A percentile compares a stretch with the other conserved stretches of the same genome.
Evolutionary conservation across 305 asterid species (phyloP).

Genomic region (Lippia alba): DNA sequence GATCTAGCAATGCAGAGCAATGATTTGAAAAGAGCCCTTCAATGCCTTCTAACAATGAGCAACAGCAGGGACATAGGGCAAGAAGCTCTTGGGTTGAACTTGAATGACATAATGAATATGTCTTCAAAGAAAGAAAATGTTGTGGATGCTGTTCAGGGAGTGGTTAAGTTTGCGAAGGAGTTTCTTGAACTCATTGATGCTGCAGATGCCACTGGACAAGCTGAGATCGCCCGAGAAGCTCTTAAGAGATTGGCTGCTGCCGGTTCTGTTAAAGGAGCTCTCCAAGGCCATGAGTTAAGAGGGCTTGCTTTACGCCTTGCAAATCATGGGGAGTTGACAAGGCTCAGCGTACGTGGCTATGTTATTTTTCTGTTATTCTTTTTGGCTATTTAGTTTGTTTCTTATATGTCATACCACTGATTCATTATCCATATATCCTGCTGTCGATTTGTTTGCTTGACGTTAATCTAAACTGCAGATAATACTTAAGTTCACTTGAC

Average conservation of each 20-base stretch:
- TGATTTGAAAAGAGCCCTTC: conserved; percentile 91
- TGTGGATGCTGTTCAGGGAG: conserved; percentile 96
- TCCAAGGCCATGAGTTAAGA: conserved; percentile 80
- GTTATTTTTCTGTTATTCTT: conserved; percentile 31
- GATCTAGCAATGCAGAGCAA: conserved; percentile 96
- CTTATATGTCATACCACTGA: background rate
- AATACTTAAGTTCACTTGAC: conserved; percentile 3
- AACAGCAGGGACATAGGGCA: conserved; percentile 96
- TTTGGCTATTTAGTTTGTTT: conserved; percentile 37
- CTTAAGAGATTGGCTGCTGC: conserved; percentile 97
- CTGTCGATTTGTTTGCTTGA: background rate
- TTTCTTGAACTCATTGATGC: conserved; percentile 90
- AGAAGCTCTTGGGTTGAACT: conserved; percentile 82
- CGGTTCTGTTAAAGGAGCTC: conserved; percentile 95
- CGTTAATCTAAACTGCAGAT: conserved; percentile 23
- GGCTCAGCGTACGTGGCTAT: conserved; percentile 74
- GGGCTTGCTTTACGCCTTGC: conserved; percentile 94
- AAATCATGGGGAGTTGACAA: conserved; percentile 96
- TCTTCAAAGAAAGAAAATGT: conserved; percentile 82
- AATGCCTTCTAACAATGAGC: conserved; percentile 95
- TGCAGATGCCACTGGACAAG: conserved; percentile 99
- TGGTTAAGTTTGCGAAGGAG: conserved; percentile 88
- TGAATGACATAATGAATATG: conserved; percentile 87
- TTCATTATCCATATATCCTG: background rate
- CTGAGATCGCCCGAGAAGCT: conserved; percentile 95